phyloP scores from a whole-genome alignment of 1,284 basidiomycete species.

The Moesziomyces sp. region DNA sequence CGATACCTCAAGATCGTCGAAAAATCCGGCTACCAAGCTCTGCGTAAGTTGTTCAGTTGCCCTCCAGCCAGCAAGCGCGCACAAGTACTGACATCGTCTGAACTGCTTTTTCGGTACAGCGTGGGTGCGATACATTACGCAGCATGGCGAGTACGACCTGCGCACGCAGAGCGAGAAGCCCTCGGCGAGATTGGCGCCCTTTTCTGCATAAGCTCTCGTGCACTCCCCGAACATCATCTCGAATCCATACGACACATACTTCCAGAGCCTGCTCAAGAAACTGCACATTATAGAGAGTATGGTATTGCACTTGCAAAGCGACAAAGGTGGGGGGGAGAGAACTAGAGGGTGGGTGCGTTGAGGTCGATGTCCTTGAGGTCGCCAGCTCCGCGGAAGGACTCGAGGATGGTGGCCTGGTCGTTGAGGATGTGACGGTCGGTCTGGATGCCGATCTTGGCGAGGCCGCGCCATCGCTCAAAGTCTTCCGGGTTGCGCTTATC shows the following conservation, averaged over 20 bases:
- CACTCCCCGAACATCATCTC: background rate
- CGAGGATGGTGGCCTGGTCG: constrained; percentile 65
- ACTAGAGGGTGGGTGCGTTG: constrained; percentile 46
- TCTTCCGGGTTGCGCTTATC: constrained; percentile 66
- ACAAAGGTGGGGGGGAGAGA: background rate
- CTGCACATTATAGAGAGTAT: too few relatives aligned
- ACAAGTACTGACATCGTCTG: background rate
- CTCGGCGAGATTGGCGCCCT: constrained; percentile 58
- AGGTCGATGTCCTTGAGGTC: constrained; percentile 62
- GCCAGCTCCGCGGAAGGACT: constrained; percentile 56
- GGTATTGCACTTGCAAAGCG: background rate
- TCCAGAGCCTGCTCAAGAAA: background rate
- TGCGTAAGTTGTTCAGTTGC: constrained; percentile 70
- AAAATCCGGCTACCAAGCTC: constrained; percentile 88
- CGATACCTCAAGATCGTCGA: constrained; percentile 97
- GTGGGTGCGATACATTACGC: constrained; percentile 78
- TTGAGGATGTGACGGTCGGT: constrained; percentile 61
- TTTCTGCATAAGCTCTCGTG: constrained; percentile 27
- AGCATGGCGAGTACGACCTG: constrained; percentile 90
- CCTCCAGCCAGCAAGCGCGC: background rate
- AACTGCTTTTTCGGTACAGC: background rate
- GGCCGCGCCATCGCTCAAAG: constrained; percentile 62
- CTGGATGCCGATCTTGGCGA: constrained; percentile 60
- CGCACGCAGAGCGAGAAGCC: constrained; percentile 65
- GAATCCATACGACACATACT: constrained; percentile 5